phyloP scores from a whole-genome alignment of 768 basidiomycete genomes.

The Pholiota microspora region DNA sequence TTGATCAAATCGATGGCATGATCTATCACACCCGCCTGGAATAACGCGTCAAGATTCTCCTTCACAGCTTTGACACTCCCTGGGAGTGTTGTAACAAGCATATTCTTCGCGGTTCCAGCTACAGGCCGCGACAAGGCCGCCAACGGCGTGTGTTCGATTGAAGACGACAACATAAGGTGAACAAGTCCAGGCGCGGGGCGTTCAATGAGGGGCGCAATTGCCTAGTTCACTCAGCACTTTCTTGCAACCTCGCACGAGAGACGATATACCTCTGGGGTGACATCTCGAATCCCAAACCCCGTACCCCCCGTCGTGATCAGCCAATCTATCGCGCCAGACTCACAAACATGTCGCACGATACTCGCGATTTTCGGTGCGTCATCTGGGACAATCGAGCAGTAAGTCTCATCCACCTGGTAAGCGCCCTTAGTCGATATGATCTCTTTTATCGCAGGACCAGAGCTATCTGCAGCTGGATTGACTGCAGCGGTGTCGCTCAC shows the following conservation, averaged over 20 bases:
- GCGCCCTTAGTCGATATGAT: slow-evolving; percentile 35
- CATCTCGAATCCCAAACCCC: slow-evolving; percentile 78
- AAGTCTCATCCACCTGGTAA: slow-evolving; percentile 22
- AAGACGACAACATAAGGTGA: slow-evolving; percentile 66
- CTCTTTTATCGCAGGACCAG: slow-evolving; percentile 60
- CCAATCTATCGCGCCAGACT: slow-evolving; percentile 55
- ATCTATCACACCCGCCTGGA: slow-evolving; percentile 53
- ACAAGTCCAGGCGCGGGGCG: slow-evolving; percentile 70
- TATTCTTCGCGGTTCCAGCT: slow-evolving; percentile 66
- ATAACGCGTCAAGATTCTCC: slow-evolving; percentile 67
- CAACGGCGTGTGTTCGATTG: slow-evolving; percentile 71
- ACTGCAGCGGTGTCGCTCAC: slow-evolving; percentile 72
- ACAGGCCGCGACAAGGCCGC: slow-evolving; percentile 84
- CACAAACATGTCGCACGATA: slow-evolving; percentile 44
- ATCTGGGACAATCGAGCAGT: slow-evolving; percentile 61
- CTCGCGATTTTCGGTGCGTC: slow-evolving; percentile 50
- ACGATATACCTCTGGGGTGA: slow-evolving; percentile 72
- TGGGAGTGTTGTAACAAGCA: slow-evolving; percentile 77
- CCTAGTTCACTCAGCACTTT: slow-evolving; percentile 31
- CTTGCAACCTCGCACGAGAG: neutral
- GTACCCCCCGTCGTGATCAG: slow-evolving; percentile 87
- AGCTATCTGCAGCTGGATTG: slow-evolving; percentile 52
- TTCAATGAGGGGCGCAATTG: slow-evolving; percentile 61
- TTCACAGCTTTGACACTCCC: slow-evolving; percentile 84
- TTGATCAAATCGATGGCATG: slow-evolving; percentile 74